Evolutionary conservation across 2,329 filamentous ascomycete genomes (phyloP).

Genomic region (Penicillium sp.): DNA sequence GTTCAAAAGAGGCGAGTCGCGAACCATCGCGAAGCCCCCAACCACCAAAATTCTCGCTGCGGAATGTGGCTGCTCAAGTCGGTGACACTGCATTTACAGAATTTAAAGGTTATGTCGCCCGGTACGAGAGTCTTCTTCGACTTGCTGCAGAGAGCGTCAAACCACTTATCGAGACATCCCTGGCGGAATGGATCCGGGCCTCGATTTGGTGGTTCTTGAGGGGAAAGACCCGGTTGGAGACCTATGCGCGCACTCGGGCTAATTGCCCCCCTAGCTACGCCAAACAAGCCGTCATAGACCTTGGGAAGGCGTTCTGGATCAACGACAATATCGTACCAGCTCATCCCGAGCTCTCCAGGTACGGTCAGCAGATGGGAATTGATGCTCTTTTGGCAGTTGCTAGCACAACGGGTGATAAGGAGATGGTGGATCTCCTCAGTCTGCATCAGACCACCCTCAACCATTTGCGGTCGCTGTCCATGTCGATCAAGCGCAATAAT

Average conservation of each 20-base stretch:
- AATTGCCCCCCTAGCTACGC: constrained; percentile 42
- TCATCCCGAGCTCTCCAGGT: constrained; percentile 41
- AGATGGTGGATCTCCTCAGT: constrained; percentile 49
- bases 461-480: constrained; percentile 70
- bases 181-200: constrained; percentile 69
- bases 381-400: constrained; percentile 43
- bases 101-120: constrained; percentile 70
- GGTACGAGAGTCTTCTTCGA: constrained; percentile 74
- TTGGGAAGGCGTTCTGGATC: constrained; percentile 88
- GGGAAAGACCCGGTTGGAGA: constrained; percentile 74
- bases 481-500: constrained; percentile 82
- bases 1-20: background rate
- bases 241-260: constrained; percentile 64
- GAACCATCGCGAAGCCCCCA: constrained; percentile 15
- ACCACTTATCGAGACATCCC: constrained; percentile 63
- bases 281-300: constrained; percentile 80
- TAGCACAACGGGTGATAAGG: constrained; percentile 47
- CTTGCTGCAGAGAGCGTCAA: constrained; percentile 74
- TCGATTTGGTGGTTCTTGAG: constrained; percentile 88
- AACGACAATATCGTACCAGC: constrained; percentile 43
- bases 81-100: constrained; percentile 67
- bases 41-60: constrained; percentile 36
- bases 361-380: constrained; percentile 40
- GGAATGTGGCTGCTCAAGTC: constrained; percentile 45
- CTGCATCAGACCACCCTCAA: constrained; percentile 59